phyloP scores from a whole-genome alignment of 176 grass and related monocot genomes.

The Oryza longistaminata region DNA sequence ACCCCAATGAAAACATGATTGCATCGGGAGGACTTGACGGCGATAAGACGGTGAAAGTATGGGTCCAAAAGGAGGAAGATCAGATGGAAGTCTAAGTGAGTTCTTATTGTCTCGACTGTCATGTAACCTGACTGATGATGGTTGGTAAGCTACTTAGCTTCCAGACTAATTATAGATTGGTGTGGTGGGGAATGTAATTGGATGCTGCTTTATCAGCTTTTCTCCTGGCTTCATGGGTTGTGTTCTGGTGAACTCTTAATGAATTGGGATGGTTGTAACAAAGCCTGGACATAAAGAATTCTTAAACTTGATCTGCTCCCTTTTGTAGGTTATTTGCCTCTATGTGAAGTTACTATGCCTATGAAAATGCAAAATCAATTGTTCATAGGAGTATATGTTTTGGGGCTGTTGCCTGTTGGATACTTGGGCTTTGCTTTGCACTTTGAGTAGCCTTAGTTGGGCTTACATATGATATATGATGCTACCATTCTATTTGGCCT shows the following conservation, averaged over 20 bases:
- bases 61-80: constrained; percentile 72
- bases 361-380: background rate
- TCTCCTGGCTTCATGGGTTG: constrained; percentile 22
- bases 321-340: background rate
- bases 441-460: background rate
- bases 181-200: constrained; percentile 38
- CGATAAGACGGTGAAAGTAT: constrained; percentile 89
- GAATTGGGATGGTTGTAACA: constrained; percentile 25
- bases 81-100: constrained; percentile 32
- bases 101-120: constrained; percentile 16
- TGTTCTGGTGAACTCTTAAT: constrained; percentile 33
- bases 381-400: background rate
- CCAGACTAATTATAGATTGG: constrained; percentile 39
- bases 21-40: constrained; percentile 77
- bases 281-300: constrained; percentile 7
- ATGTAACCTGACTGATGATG: constrained; percentile 37
- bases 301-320: constrained; percentile 6
- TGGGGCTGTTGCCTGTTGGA: background rate
- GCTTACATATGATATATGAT: background rate
- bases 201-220: background rate
- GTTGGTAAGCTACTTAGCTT: constrained; percentile 44
- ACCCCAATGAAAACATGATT: constrained; percentile 83
- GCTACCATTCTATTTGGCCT: background rate
- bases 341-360: background rate
- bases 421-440: background rate